These are phyloP conservation scores for Aspergillus saccharolyticus DNA, from an alignment of 495 filamentous ascomycete genomes.

Conservation along the genomic window DNA sequence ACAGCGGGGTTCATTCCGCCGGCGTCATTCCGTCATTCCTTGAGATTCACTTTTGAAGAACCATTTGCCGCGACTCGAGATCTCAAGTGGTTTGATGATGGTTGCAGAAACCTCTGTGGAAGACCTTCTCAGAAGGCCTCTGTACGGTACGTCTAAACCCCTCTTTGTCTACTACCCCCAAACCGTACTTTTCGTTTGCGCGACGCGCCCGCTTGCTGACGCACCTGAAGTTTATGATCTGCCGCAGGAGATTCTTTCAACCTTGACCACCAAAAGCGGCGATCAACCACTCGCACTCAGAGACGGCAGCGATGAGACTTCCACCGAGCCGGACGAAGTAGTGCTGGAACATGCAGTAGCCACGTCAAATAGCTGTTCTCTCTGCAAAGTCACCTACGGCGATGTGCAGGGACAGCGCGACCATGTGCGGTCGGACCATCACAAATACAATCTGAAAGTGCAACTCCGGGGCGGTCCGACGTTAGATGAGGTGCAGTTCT, in stretches of 20 bases:
- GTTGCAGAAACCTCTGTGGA: conserved; percentile 26
- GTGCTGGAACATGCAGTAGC: conserved; percentile 42
- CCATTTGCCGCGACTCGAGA: neutral
- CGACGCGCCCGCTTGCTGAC: conserved; percentile 18
- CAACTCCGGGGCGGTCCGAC: conserved; percentile 64
- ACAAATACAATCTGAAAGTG: conserved; percentile 90
- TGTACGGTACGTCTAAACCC: conserved; percentile 51
- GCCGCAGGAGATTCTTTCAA: conserved; percentile 67
- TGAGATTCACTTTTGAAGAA: neutral
- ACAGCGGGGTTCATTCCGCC: neutral
- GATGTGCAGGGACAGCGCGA: conserved; percentile 75
- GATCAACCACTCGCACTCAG: conserved; percentile 28
- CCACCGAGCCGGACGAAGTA: conserved; percentile 24
- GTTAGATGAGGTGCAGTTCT: conserved; percentile 75
- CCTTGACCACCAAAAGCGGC: conserved; percentile 55
- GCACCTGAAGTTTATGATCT: conserved; percentile 71
- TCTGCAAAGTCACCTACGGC: conserved; percentile 67
- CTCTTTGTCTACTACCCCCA: neutral
- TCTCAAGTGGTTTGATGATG: conserved; percentile 10
- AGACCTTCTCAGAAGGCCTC: conserved; percentile 55
- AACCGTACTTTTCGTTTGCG: neutral
- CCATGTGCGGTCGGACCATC: conserved; percentile 87
- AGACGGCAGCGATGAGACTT: conserved; percentile 16
- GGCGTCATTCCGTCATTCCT: conserved; percentile 4
- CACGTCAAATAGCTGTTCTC: conserved; percentile 70